Percentiles rank a stretch among this genome's conserved stretches.
These are phyloP conservation scores for Botrytis squamosa DNA, from an alignment of 2,329 filamentous ascomycete species.

Conservation along the genomic window DNA sequence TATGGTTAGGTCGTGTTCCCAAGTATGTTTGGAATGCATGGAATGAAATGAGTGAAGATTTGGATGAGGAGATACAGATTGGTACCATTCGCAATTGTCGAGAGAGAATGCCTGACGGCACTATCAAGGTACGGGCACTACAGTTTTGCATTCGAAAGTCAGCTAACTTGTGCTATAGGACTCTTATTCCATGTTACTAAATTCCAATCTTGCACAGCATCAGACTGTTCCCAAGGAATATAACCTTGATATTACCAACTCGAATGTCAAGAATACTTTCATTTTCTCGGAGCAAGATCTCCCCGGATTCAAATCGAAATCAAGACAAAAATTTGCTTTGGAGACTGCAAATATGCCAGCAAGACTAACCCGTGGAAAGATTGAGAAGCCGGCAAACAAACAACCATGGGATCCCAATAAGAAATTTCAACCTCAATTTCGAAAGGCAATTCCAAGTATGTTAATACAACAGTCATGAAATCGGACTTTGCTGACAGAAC, in stretches of 20 bases:
- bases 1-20: constrained; percentile 77
- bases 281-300: constrained; percentile 93
- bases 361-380: constrained; percentile 47
- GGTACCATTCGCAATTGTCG: constrained; percentile 62
- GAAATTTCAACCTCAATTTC: constrained; percentile 61
- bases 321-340: constrained; percentile 55
- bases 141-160: neutral
- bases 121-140: constrained; percentile 42
- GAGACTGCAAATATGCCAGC: constrained; percentile 59
- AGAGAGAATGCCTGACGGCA: constrained; percentile 50
- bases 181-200: constrained; percentile 65
- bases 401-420: constrained; percentile 48
- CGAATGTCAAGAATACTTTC: constrained; percentile 77
- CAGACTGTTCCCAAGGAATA: constrained; percentile 84
- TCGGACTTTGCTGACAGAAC: constrained; percentile 38
- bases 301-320: constrained; percentile 67
- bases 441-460: constrained; percentile 71
- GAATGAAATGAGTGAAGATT: constrained; percentile 60
- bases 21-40: constrained; percentile 80
- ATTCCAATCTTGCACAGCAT: constrained; percentile 63
- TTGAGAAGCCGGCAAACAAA: constrained; percentile 48
- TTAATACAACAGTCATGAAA: constrained; percentile 27
- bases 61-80: constrained; percentile 78
- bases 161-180: constrained; percentile 38
- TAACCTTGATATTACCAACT: constrained; percentile 67